Conservation (phyloP, 2,329 filamentous ascomycete genomes). For the Neofusicoccum ribis region DNA sequence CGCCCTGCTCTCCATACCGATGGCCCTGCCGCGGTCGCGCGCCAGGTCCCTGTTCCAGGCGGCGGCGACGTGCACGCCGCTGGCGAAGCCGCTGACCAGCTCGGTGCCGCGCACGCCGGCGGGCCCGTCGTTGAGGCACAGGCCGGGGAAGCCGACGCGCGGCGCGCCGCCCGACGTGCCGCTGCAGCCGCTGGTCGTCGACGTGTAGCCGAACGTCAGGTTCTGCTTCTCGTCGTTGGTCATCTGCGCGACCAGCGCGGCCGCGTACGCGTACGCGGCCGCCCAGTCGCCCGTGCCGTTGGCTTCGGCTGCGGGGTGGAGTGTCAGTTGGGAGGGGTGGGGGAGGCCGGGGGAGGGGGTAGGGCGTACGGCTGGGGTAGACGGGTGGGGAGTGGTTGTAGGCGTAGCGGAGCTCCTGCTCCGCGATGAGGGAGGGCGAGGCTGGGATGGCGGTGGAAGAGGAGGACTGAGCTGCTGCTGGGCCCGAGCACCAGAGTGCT, state of each 20-base stretch:
- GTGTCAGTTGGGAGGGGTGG: too few species aligned
- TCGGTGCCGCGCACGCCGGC: constrained; percentile 40
- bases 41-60: constrained; percentile 41
- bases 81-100: constrained; percentile 40
- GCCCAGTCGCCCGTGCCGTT: constrained; percentile 32
- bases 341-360: not conserved
- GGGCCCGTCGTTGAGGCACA: constrained; percentile 45
- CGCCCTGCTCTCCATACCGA: constrained; percentile 41
- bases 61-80: constrained; percentile 38
- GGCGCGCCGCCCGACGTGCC: constrained; percentile 20
- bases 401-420: not conserved
- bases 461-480: not conserved
- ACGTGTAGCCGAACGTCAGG: constrained; percentile 40
- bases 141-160: constrained; percentile 37
- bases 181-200: constrained; percentile 21
- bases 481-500: not conserved
- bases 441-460: not conserved
- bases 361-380: constrained; percentile 3
- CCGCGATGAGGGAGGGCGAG: not conserved
- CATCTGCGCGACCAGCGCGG: constrained; percentile 40
- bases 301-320: not conserved
- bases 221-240: constrained; percentile 41
- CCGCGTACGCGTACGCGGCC: constrained; percentile 42
- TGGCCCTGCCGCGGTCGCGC: constrained; percentile 33
- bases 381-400: not conserved